Evolutionary conservation across 192 early-diverging fungal genomes (phyloP).

Genomic region (Coemansia sp.): DNA sequence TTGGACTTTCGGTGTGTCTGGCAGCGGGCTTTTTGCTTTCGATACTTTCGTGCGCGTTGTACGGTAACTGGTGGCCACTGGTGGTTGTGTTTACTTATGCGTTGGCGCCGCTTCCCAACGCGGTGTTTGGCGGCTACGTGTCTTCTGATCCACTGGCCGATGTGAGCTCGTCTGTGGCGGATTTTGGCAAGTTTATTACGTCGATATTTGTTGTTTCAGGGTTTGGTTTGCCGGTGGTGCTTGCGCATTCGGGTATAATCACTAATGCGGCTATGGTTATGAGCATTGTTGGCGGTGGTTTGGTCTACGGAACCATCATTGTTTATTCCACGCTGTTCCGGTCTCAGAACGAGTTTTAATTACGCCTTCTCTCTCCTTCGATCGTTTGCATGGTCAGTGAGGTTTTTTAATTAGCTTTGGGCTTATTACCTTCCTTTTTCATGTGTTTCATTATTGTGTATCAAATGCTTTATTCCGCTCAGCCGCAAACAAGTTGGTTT

Average conservation of each 20-base stretch:
- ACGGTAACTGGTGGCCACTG: constrained; percentile 95
- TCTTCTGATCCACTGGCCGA: constrained; percentile 73
- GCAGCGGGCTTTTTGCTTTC: constrained; percentile 89
- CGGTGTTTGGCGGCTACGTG: constrained; percentile 73
- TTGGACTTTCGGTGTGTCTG: constrained; percentile 87
- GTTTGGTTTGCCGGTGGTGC: constrained; percentile 77
- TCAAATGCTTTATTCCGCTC: no score
- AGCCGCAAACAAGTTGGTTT: no score
- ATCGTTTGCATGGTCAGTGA: no score
- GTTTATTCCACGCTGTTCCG: constrained; percentile 51
- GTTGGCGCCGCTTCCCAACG: constrained; percentile 90
- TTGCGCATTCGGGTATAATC: constrained; percentile 84
- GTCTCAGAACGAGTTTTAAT: constrained; percentile 20
- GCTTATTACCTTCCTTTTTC: no score
- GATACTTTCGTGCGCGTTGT: constrained; percentile 93
- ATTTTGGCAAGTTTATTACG: constrained; percentile 86
- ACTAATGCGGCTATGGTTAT: constrained; percentile 83
- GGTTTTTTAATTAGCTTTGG: no score
- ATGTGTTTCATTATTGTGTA: no score
- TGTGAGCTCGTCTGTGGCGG: constrained; percentile 60
- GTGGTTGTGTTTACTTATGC: constrained; percentile 92
- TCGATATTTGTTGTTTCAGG: constrained; percentile 90
- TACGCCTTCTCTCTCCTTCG: no score
- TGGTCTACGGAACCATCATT: constrained; percentile 92
- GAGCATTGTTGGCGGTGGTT: constrained; percentile 84